These are phyloP conservation scores for Pelargonium fulgidum DNA, from an alignment of 441 rosid species.

Conservation along the genomic window DNA sequence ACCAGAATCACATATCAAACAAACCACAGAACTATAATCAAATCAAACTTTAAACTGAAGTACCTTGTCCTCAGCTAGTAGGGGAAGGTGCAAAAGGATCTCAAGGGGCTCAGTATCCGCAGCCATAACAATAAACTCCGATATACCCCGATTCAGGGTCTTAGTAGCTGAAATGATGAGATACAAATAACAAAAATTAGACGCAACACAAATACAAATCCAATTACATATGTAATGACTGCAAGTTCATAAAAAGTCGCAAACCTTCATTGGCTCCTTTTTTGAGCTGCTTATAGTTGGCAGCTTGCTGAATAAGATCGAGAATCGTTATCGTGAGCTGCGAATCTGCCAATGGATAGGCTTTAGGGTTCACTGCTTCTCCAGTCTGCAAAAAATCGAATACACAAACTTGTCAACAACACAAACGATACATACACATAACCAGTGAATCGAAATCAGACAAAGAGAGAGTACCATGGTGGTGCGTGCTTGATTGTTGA, in stretches of 20 bases:
- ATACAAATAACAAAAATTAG: background rate
- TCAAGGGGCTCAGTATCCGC: constrained; percentile 88
- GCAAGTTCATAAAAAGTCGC: background rate
- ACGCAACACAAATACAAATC: background rate
- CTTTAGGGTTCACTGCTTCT: constrained; percentile 78
- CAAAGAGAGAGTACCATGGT: background rate
- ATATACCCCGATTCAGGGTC: constrained; percentile 82
- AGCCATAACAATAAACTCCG: constrained; percentile 93
- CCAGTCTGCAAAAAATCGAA: constrained; percentile 43
- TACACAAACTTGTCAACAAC: background rate
- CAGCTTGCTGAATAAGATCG: constrained; percentile 93
- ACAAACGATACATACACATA: background rate
- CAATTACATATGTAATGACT: background rate
- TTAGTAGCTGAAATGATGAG: constrained; percentile 57
- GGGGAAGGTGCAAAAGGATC: constrained; percentile 83
- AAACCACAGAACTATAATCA: background rate
- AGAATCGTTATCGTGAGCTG: constrained; percentile 64
- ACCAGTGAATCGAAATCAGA: background rate
- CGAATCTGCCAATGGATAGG: constrained; percentile 84
- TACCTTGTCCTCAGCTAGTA: constrained; percentile 92
- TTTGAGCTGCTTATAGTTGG: constrained; percentile 87
- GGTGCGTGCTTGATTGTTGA: background rate
- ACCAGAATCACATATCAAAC: background rate
- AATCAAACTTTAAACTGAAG: background rate
- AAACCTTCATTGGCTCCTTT: constrained; percentile 95